Conservation (phyloP, 1,139 yeast genomes). For the Suhomyces taliae region DNA sequence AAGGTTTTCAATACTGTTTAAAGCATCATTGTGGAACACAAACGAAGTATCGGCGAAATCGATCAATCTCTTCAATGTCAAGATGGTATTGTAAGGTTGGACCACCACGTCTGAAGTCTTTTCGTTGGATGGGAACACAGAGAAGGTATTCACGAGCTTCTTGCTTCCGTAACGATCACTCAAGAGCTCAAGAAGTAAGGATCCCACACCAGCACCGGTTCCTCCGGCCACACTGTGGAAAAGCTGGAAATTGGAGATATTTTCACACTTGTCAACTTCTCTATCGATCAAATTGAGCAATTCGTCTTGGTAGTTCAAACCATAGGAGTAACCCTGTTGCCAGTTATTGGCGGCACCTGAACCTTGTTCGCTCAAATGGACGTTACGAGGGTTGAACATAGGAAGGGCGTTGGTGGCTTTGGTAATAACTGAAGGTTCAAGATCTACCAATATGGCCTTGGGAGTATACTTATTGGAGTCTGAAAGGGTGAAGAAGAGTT, state of each 20-base stretch:
- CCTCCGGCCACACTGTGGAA: constrained; percentile 99
- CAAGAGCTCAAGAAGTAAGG: constrained; percentile 71
- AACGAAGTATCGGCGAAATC: constrained; percentile 84
- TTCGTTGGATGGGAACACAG: constrained; percentile 80
- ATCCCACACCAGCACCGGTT: constrained; percentile 95
- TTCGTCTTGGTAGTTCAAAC: constrained; percentile 66
- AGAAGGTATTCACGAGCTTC: constrained; percentile 79
- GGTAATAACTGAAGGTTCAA: constrained; percentile 87
- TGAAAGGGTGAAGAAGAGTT: constrained; percentile 77
- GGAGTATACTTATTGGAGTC: constrained; percentile 81
- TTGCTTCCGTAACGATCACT: constrained; percentile 79
- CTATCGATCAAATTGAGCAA: constrained; percentile 81
- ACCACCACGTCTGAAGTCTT: constrained; percentile 90
- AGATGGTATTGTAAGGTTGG: constrained; percentile 88
- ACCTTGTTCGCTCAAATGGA: constrained; percentile 77
- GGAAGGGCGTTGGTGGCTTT: constrained; percentile 60
- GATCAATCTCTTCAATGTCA: constrained; percentile 77
- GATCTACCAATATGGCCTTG: constrained; percentile 77
- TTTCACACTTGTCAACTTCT: constrained; percentile 89
- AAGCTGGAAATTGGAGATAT: constrained; percentile 84
- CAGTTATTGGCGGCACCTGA: constrained; percentile 95
- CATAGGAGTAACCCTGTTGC: constrained; percentile 87
- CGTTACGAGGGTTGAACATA: constrained; percentile 81
- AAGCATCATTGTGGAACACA: constrained; percentile 87
- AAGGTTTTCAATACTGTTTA: constrained; percentile 63